Percentiles rank a stretch among this genome's conserved stretches.
phyloP scores from a whole-genome alignment of 2,329 filamentous ascomycete genomes.

The Ophiobolus disseminans region DNA sequence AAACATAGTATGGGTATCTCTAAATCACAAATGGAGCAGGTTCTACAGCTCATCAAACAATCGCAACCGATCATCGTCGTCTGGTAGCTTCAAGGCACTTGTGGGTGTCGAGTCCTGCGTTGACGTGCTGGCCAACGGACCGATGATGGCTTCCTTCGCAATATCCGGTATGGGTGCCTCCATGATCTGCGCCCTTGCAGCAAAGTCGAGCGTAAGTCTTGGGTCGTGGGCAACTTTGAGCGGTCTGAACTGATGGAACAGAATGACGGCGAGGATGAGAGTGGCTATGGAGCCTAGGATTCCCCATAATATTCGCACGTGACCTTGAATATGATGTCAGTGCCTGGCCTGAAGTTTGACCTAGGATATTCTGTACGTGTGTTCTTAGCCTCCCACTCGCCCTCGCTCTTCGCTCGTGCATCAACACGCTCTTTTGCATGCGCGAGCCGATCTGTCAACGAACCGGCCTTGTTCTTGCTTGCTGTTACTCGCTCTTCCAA shows the following conservation, averaged over 20 bases:
- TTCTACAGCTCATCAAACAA: slow-evolving; percentile 5
- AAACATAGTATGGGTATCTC: background rate
- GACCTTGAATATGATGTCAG: slow-evolving; percentile 44
- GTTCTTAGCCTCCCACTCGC: slow-evolving; percentile 70
- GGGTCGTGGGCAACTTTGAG: slow-evolving; percentile 12
- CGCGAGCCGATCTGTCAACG: slow-evolving; percentile 69
- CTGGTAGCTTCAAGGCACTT: background rate
- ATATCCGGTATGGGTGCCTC: slow-evolving; percentile 42
- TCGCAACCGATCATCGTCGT: slow-evolving; percentile 3
- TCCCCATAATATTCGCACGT: slow-evolving; percentile 70
- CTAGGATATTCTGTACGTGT: slow-evolving; percentile 44
- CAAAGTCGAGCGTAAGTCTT: slow-evolving; percentile 21
- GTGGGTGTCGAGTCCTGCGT: background rate
- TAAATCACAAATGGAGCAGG: background rate
- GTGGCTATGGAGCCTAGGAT: slow-evolving; percentile 56
- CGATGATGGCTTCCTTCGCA: slow-evolving; percentile 43
- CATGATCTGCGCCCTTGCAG: slow-evolving; percentile 27
- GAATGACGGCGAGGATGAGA: slow-evolving; percentile 57
- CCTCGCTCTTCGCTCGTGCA: slow-evolving; percentile 71
- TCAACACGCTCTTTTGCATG: slow-evolving; percentile 69
- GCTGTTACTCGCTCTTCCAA: slow-evolving; percentile 68
- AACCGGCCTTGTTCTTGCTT: slow-evolving; percentile 66
- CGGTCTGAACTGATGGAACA: slow-evolving; percentile 43
- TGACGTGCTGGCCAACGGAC: slow-evolving; percentile 10
- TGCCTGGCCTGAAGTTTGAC: background rate